Evolutionary conservation across 495 filamentous ascomycete species (phyloP).

Genomic region (Penicillium coffeae): DNA sequence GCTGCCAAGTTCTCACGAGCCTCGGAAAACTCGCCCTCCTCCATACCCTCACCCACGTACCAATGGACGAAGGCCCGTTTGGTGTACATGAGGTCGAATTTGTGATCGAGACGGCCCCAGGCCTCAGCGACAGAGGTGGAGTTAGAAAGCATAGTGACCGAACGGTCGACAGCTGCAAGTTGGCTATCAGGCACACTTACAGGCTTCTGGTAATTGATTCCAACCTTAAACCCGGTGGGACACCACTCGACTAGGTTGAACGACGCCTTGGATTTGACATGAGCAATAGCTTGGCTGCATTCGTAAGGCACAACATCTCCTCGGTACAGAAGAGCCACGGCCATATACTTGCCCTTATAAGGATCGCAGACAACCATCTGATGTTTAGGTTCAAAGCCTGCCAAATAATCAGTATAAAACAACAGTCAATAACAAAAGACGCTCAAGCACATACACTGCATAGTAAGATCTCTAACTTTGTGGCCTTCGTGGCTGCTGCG

Average conservation of each 20-base stretch:
- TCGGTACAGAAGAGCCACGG: conserved; percentile 83
- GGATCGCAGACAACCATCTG: conserved; percentile 96
- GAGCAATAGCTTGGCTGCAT: conserved; percentile 72
- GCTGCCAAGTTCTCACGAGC: conserved; percentile 87
- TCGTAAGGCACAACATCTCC: conserved; percentile 86
- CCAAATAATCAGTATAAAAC: conserved; percentile 6
- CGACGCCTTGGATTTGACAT: conserved; percentile 78
- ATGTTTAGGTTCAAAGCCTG: conserved; percentile 88
- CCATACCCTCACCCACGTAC: conserved; percentile 96
- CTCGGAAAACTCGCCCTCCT: conserved; percentile 91
- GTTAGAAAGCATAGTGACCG: conserved; percentile 88
- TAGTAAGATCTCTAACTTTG: conserved; percentile 81
- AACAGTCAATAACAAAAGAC: background rate
- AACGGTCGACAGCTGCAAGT: conserved; percentile 79
- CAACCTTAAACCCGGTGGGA: conserved; percentile 90
- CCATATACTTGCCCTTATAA: conserved; percentile 93
- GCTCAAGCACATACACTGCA: conserved; percentile 62
- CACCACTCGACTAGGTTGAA: conserved; percentile 96
- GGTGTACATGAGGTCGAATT: conserved; percentile 96
- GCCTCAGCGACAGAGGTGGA: conserved; percentile 89
- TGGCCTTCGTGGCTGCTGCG: conserved; percentile 89
- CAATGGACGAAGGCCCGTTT: conserved; percentile 94
- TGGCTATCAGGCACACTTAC: conserved; percentile 69
- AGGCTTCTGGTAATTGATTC: conserved; percentile 91
- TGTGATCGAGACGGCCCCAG: conserved; percentile 84